Conservation (phyloP, 75 land plant species). For the Larix kaempferi region DNA sequence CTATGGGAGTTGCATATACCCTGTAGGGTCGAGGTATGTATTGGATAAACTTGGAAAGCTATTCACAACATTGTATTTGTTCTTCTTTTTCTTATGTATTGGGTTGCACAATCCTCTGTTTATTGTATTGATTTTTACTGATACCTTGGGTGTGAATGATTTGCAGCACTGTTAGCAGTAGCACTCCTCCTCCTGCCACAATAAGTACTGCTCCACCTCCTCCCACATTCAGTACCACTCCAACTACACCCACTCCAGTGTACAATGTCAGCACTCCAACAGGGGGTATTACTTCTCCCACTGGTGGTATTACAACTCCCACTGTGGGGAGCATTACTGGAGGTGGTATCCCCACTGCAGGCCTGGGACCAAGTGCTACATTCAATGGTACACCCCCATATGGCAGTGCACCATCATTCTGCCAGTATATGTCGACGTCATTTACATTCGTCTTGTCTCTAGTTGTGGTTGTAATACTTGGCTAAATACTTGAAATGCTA, state of each 20-base stretch:
- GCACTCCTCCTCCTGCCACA: background rate
- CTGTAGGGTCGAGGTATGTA: conserved; percentile 4
- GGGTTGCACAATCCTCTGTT: background rate
- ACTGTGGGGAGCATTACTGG: background rate
- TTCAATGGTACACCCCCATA: background rate
- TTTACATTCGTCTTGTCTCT: background rate
- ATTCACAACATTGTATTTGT: background rate
- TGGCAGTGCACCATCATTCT: background rate
- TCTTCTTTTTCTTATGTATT: background rate
- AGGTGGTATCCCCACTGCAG: background rate
- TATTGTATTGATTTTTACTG: background rate
- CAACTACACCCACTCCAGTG: background rate
- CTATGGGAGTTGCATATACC: conserved; percentile 1
- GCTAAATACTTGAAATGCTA: background rate
- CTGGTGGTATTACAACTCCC: background rate
- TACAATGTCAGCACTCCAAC: conserved; percentile 1
- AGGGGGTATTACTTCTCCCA: background rate
- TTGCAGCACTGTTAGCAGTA: conserved; percentile 6
- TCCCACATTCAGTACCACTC: background rate
- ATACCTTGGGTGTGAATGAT: background rate
- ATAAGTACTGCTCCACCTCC: background rate
- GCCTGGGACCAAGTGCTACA: background rate
- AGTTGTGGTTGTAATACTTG: background rate
- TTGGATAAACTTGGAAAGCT: background rate
- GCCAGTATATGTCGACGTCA: background rate